Base-by-base conservation (phyloP, 768 basidiomycete species). In the Boletus rufocinnamomeus region DNA sequence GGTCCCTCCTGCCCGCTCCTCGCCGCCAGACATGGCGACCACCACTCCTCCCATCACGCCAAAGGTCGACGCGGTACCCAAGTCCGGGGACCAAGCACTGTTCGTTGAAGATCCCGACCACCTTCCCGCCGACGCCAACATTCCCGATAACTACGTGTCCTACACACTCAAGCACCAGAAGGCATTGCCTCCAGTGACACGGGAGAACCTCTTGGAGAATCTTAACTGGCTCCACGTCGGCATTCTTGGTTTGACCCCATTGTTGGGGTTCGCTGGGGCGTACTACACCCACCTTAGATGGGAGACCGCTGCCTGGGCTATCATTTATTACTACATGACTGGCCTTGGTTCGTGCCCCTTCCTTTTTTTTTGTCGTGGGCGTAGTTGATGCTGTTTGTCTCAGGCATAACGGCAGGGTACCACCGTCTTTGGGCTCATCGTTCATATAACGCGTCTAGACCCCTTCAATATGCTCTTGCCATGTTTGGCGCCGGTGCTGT, bases 381-480 rank as follows among this genome's bases (percentile, higher is more conserved):
- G 75, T 40, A 1, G 66, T 61, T 66, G 77, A 64, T 32, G 76
- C 76, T 16, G 21, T n/a, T 4, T 19, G 14, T 52, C 32, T 51
- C 52, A 86, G 85, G 92, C 27, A 93, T 95, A 59, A 94, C 92
- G 0, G 92, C 91, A 11, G 96, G 97, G 13, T 99, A 98, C 76
- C 97, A 99, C 69, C 87, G 97, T 57, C 82, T 98, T 1, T 99
- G 95, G 95, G 92, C 97, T 11, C 97, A 99, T 70, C 86, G 97
- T 56, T 82, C 92, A 0, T 99, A 96, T 74, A 98, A 97, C 70
- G 97, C 96, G 38, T 87, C 89, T 4, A 81, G 81, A 58, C 88
- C 91, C 17, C 77, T 98, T 14, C 88, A 98, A 72, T 97, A 93
- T 69, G 76, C 84, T 62, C 84, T 98, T 49, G 92, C 95, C 27